A percentile compares a stretch with the other conserved stretches of the same genome.
Evolutionary conservation across 306 rosid species (phyloP).

Genomic region (Quercus mongolica): DNA sequence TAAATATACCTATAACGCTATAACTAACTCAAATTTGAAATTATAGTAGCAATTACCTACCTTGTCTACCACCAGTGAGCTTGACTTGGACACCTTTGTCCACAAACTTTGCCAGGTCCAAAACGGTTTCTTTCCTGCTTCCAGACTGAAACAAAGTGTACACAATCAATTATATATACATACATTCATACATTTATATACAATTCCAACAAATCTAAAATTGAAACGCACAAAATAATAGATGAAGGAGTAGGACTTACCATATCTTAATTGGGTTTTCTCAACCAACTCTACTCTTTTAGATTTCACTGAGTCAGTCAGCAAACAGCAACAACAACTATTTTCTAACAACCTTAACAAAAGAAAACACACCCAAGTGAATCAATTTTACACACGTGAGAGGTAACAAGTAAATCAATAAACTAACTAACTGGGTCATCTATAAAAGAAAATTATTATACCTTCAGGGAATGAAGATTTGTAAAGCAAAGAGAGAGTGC

Average conservation of each 20-base stretch:
- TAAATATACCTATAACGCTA: neutral
- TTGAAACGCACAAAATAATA: neutral
- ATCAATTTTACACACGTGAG: neutral
- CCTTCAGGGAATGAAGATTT: neutral
- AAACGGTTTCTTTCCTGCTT: conserved; percentile 74
- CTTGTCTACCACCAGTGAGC: conserved; percentile 94
- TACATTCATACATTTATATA: too few relatives aligned
- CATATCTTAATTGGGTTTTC: conserved; percentile 11
- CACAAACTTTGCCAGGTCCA: conserved; percentile 84
- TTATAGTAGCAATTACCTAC: conserved; percentile 18
- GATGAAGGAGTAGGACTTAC: conserved; percentile 21
- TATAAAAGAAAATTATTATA: neutral
- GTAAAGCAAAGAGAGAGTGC: too few relatives aligned
- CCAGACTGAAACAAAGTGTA: conserved; percentile 41
- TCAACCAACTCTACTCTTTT: neutral
- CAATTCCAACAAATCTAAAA: neutral
- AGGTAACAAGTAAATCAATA: too few relatives aligned
- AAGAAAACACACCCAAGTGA: neutral
- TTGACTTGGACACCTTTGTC: conserved; percentile 93
- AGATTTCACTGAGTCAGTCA: neutral
- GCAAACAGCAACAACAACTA: neutral
- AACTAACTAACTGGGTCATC: neutral
- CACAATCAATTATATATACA: neutral
- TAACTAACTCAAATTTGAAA: neutral
- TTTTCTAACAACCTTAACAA: neutral